phyloP scores from a whole-genome alignment of 2,329 filamentous ascomycete species.

The Blastomyces gilchristii region DNA sequence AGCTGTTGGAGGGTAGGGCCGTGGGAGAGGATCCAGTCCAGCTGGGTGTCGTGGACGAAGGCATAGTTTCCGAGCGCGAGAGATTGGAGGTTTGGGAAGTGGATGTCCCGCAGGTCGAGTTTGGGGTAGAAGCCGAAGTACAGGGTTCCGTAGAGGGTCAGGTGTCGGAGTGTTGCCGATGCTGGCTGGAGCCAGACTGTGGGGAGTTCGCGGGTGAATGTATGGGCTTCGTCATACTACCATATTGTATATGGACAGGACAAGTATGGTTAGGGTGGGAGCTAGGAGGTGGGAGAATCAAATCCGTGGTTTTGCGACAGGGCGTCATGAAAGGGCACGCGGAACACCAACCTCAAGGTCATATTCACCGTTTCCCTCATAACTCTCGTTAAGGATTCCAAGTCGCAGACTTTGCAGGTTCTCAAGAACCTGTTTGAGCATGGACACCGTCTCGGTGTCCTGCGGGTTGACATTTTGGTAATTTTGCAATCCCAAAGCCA shows the following conservation, averaged over 20 bases:
- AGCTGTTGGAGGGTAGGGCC: slow-evolving; percentile 32
- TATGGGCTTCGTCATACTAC: neutral
- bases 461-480: slow-evolving; percentile 1
- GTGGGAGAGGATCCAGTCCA: slow-evolving; percentile 39
- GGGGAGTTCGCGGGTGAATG: neutral
- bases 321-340: neutral
- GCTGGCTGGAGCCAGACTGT: slow-evolving; percentile 9
- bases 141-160: slow-evolving; percentile 31
- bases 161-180: slow-evolving; percentile 22
- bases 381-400: slow-evolving; percentile 1
- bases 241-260: neutral
- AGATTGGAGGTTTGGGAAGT: slow-evolving; percentile 33
- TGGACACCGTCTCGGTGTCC: neutral
- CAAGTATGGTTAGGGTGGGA: neutral
- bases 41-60: slow-evolving; percentile 38
- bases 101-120: slow-evolving; percentile 26
- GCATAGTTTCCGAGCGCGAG: slow-evolving; percentile 35
- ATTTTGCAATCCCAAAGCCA: slow-evolving; percentile 1
- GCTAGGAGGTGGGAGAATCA: neutral
- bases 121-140: slow-evolving; percentile 36
- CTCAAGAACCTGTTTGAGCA: neutral
- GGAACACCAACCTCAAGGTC: neutral
- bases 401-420: slow-evolving; percentile 2
- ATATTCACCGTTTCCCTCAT: neutral
- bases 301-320: neutral